These are phyloP conservation scores for Aphanocladium album DNA, from an alignment of 2,329 filamentous ascomycete species.

Conservation along the genomic window DNA sequence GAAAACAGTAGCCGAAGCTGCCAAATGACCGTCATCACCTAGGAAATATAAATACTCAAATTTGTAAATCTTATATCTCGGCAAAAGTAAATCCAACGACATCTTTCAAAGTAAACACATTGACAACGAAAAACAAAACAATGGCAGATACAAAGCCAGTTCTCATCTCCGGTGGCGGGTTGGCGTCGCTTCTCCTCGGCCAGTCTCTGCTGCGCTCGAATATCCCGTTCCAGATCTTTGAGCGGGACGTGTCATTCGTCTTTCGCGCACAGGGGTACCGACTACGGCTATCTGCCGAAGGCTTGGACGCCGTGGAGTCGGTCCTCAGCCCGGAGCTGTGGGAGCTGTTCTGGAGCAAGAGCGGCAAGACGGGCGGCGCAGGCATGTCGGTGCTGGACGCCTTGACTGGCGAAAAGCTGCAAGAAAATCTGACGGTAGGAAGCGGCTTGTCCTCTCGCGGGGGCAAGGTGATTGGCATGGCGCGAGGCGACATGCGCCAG, in stretches of 20 bases:
- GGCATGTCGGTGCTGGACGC: slow-evolving; percentile 50
- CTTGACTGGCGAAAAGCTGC: slow-evolving; percentile 28
- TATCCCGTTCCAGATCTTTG: slow-evolving; percentile 52
- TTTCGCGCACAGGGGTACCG: slow-evolving; percentile 61
- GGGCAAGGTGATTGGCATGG: slow-evolving; percentile 57
- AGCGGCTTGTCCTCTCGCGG: slow-evolving; percentile 42
- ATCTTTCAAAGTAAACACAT: neutral
- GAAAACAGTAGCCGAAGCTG: neutral
- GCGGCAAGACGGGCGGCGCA: slow-evolving; percentile 54
- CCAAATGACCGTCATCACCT: neutral
- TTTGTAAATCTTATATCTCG: neutral
- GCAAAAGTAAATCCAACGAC: neutral
- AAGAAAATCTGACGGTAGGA: neutral
- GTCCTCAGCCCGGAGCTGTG: slow-evolving; percentile 46
- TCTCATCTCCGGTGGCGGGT: slow-evolving; percentile 40
- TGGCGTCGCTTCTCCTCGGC: slow-evolving; percentile 39
- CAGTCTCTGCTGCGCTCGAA: slow-evolving; percentile 35
- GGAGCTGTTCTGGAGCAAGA: slow-evolving; percentile 52
- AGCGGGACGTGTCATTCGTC: slow-evolving; percentile 44
- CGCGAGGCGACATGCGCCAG: slow-evolving; percentile 57
- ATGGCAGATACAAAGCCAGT: slow-evolving; percentile 25
- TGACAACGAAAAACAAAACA: neutral
- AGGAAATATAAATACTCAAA: neutral
- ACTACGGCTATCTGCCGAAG: slow-evolving; percentile 51
- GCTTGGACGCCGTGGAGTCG: slow-evolving; percentile 55